Conservation (phyloP, 305 asterid species). For the Fraxinus floribunda region DNA sequence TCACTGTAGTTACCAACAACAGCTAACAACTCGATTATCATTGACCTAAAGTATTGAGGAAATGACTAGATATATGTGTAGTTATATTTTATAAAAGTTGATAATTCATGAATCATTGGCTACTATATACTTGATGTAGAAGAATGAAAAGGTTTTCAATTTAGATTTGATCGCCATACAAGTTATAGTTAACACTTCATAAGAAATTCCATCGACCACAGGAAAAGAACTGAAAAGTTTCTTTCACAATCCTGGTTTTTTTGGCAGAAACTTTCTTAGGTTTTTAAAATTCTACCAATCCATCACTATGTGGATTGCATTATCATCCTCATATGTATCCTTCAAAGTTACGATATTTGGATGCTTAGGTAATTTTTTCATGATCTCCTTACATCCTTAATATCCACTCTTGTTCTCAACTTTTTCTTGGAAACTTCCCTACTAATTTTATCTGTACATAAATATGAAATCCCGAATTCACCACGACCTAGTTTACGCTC, state of each 20-base stretch:
- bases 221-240: background rate
- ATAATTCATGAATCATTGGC: background rate
- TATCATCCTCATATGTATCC: conserved; percentile 21
- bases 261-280: too few relatives aligned
- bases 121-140: background rate
- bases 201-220: background rate
- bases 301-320: conserved; percentile 28
- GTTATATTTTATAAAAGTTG: background rate
- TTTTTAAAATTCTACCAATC: conserved; percentile 1
- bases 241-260: background rate
- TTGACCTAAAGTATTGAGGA: background rate
- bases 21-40: background rate
- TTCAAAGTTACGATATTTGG: conserved; percentile 19
- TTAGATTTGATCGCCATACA: background rate
- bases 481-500: conserved; percentile 24
- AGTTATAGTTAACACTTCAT: background rate
- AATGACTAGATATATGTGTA: background rate
- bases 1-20: background rate
- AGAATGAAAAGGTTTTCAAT: background rate
- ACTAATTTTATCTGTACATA: conserved; percentile 14
- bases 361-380: conserved; percentile 23
- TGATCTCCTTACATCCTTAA: conserved; percentile 22
- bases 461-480: conserved; percentile 20
- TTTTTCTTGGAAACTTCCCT: conserved; percentile 18
- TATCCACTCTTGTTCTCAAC: conserved; percentile 21